Evolutionary conservation across 225 moss, liverwort and hornwort species (phyloP).

Genomic region (Lunularia cruciata): DNA sequence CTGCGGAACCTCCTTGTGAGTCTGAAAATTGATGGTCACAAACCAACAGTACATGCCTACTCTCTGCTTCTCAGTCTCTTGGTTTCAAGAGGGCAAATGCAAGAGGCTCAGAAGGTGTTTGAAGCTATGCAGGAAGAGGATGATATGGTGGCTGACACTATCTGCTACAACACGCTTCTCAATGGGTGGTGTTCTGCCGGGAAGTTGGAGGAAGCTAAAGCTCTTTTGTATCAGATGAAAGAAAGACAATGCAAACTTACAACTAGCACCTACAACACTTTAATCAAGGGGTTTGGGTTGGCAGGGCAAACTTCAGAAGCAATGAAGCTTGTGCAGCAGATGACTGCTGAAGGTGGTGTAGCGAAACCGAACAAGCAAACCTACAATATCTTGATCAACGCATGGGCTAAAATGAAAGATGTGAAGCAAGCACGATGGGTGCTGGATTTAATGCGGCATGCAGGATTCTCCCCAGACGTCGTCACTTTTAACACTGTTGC

Average conservation of each 20-base stretch:
- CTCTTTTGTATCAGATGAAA: conserved; percentile 37
- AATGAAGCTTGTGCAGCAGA: conserved; percentile 42
- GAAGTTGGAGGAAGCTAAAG: conserved; percentile 34
- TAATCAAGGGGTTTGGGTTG: conserved; percentile 45
- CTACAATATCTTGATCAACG: conserved; percentile 81
- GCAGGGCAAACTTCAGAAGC: conserved; percentile 36
- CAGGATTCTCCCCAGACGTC: conserved; percentile 73
- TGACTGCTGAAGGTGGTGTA: conserved; percentile 36
- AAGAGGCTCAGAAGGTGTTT: conserved; percentile 56
- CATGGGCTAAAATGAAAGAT: conserved; percentile 72
- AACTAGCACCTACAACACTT: conserved; percentile 44
- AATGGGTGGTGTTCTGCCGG: conserved; percentile 51
- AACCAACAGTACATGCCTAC: conserved; percentile 70
- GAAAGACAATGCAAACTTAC: conserved; percentile 25
- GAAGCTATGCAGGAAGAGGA: conserved; percentile 64
- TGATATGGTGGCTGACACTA: conserved; percentile 58
- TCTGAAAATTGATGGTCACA: conserved; percentile 72
- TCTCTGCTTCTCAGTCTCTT: conserved; percentile 65
- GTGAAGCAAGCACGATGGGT: conserved; percentile 68
- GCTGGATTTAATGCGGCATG: conserved; percentile 66
- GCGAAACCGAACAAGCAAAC: conserved; percentile 64
- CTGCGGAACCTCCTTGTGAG: conserved; percentile 45
- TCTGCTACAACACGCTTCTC: conserved; percentile 76
- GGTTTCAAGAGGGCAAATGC: conserved; percentile 49
- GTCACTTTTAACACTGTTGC: conserved; percentile 88